These are phyloP conservation scores for Penicillium robsamsonii DNA, from an alignment of 495 filamentous ascomycete species.

Conservation along the genomic window DNA sequence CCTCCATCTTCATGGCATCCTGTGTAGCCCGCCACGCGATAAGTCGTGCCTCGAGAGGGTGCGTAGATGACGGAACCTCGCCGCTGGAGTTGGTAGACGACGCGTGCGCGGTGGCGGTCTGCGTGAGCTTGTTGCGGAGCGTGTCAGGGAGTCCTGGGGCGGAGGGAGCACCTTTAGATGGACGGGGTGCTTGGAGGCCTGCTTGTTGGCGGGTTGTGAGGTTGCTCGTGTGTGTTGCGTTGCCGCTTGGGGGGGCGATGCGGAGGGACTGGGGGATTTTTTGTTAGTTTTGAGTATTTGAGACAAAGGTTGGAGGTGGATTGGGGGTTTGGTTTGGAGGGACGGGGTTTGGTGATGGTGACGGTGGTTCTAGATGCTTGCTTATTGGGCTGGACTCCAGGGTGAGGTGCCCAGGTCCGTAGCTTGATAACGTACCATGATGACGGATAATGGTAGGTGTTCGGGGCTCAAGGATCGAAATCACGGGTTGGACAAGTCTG, in stretches of 20 bases:
- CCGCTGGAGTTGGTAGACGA: constrained; percentile 40
- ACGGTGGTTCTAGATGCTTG: constrained; percentile 8
- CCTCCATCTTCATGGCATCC: constrained; percentile 81
- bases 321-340: neutral
- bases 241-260: constrained; percentile 65
- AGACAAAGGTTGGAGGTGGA: neutral
- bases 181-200: constrained; percentile 31
- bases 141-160: constrained; percentile 90
- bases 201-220: constrained; percentile 46
- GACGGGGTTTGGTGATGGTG: neutral
- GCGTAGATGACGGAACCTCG: constrained; percentile 55
- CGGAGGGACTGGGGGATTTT: constrained; percentile 70
- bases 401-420: constrained; percentile 10
- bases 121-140: constrained; percentile 74
- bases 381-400: constrained; percentile 8
- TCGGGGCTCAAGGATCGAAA: neutral
- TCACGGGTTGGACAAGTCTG: neutral
- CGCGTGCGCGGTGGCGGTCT: constrained; percentile 44
- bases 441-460: constrained; percentile 15
- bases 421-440: constrained; percentile 40
- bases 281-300: constrained; percentile 17
- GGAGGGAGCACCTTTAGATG: constrained; percentile 70
- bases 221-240: constrained; percentile 58
- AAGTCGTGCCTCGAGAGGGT: constrained; percentile 90
- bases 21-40: constrained; percentile 81